Percentiles rank a stretch among this genome's conserved stretches.
These are phyloP conservation scores for Epithemia pelagica DNA, from an alignment of 108 stramenopile species.

Conservation along the genomic window DNA sequence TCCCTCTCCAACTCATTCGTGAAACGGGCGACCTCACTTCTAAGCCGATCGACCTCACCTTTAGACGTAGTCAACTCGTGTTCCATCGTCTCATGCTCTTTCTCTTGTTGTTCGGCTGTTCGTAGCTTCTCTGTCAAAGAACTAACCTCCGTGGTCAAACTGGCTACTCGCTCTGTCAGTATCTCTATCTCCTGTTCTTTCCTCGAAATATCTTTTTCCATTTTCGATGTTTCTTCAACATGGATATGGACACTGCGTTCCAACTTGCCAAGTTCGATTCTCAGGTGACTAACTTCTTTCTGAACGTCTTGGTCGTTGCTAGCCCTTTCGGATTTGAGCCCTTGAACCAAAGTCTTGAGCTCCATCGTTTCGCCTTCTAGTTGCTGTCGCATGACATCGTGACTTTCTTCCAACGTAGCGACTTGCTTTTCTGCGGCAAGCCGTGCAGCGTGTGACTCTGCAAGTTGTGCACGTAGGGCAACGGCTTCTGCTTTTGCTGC, in stretches of 20 bases:
- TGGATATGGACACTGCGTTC: not conserved
- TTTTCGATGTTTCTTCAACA: not conserved
- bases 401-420: not conserved
- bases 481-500: not conserved
- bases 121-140: not conserved
- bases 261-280: not conserved
- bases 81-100: not conserved
- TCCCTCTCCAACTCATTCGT: not conserved
- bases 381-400: not conserved
- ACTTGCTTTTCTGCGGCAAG: not conserved
- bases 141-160: not conserved
- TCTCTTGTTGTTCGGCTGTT: not conserved
- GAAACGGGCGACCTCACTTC: not conserved
- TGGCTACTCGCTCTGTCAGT: not conserved
- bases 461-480: not conserved
- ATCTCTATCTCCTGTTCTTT: not conserved
- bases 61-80: not conserved
- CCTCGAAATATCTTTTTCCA: not conserved
- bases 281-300: not conserved
- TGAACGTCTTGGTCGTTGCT: not conserved
- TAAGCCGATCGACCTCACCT: not conserved
- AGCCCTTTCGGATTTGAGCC: not conserved
- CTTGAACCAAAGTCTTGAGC: not conserved
- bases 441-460: not conserved
- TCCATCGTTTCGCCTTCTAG: not conserved